Percentiles rank a stretch among this genome's conserved stretches.
These are phyloP conservation scores for Eucalyptus paniculata DNA, from an alignment of 345 rosid genomes.

Conservation along the genomic window DNA sequence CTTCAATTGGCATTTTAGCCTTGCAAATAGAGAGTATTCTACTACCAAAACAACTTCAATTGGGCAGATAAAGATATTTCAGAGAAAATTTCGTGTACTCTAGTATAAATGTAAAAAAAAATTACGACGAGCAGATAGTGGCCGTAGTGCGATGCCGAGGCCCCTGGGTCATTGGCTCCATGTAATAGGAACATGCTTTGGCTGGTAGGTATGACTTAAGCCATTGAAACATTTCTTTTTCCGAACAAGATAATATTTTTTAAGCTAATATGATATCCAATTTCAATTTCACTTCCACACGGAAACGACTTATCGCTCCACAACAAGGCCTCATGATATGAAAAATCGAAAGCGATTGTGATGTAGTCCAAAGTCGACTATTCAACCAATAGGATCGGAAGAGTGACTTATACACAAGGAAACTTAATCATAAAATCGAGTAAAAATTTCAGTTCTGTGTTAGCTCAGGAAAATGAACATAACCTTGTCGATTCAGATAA, in stretches of 20 bases:
- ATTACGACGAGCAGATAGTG: neutral
- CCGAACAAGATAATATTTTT: neutral
- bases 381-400: no score
- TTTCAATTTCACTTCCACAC: no score
- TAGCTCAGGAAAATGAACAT: no score
- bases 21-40: no score
- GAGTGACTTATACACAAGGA: no score
- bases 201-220: neutral
- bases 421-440: no score
- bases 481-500: no score
- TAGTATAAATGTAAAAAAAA: fast-evolving
- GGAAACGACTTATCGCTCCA: neutral
- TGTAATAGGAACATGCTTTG: neutral
- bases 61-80: neutral
- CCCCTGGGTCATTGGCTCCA: neutral
- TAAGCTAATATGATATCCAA: no score
- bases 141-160: neutral
- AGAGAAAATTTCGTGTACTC: neutral
- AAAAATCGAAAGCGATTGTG: no score
- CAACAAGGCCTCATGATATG: neutral
- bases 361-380: no score
- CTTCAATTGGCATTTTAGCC: neutral
- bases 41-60: neutral
- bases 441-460: no score
- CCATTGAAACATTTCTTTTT: neutral